Conservation (phyloP, 768 basidiomycete genomes). For the Strobilomyces dryophilus region DNA sequence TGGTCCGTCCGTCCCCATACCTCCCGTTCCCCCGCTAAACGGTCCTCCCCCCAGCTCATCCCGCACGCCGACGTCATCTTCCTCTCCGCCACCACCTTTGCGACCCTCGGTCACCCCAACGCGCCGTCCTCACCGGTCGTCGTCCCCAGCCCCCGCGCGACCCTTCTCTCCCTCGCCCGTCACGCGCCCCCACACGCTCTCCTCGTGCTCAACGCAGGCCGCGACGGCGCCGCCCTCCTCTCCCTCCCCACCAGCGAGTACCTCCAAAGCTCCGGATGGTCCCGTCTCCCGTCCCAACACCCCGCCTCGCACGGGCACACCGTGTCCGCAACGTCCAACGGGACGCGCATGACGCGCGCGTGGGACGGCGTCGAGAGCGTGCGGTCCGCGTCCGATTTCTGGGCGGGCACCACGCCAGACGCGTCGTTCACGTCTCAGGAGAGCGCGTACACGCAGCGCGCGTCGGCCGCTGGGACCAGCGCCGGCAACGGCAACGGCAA, state of each 20-base stretch:
- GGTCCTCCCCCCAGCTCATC: conserved; percentile 50
- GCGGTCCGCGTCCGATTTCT: conserved; percentile 73
- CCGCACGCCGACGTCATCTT: conserved; percentile 84
- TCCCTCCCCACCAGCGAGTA: conserved; percentile 82
- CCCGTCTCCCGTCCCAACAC: conserved; percentile 1
- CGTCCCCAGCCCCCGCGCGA: conserved; percentile 62
- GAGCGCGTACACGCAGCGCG: conserved; percentile 9
- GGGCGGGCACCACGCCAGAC: conserved; percentile 43
- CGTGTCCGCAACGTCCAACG: conserved; percentile 16
- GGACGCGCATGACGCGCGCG: conserved; percentile 4
- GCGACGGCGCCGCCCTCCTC: conserved; percentile 74
- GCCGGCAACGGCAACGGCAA: no score
- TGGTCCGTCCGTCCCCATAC: conserved; percentile 43
- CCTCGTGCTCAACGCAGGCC: conserved; percentile 79
- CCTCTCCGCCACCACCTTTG: conserved; percentile 35
- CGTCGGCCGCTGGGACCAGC: neutral
- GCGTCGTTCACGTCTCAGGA: conserved; percentile 20
- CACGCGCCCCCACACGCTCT: conserved; percentile 70
- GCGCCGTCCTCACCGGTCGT: conserved; percentile 27
- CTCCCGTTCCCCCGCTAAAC: neutral
- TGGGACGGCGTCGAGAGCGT: conserved; percentile 40
- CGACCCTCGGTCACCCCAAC: neutral
- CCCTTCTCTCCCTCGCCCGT: conserved; percentile 67
- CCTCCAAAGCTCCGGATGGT: conserved; percentile 83
- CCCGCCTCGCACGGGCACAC: conserved; percentile 17